A percentile compares a stretch with the other conserved stretches of the same genome.
These are phyloP conservation scores for Fragilariopsis cylindrus DNA, from an alignment of 108 stramenopile genomes.

Conservation along the genomic window DNA sequence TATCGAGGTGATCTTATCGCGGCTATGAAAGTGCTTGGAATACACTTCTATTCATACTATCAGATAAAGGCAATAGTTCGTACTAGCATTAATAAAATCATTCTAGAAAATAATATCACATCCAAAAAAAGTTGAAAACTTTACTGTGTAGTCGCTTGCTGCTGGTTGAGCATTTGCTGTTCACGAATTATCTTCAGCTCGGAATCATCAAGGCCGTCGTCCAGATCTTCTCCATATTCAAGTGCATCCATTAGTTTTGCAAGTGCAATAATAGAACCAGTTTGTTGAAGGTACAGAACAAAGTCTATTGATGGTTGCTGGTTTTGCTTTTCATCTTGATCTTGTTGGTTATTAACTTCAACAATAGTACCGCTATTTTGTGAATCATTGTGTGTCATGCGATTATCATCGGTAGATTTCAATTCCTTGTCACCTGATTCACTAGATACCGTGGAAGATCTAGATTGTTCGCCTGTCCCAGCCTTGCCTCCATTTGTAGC, in stretches of 20 bases:
- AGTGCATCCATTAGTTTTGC: constrained; percentile 87
- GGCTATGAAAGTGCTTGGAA: not conserved
- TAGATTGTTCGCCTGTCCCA: constrained; percentile 16
- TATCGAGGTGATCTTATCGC: constrained; percentile 2
- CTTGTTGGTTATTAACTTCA: constrained; percentile 52
- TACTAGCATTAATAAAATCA: not conserved
- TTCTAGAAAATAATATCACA: not conserved
- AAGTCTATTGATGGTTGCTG: constrained; percentile 78
- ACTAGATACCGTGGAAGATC: constrained; percentile 22
- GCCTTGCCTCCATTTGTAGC: constrained; percentile 3
- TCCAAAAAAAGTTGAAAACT: not conserved
- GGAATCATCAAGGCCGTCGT: constrained; percentile 47
- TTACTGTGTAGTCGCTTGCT: constrained; percentile 31
- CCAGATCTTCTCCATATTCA: constrained; percentile 65
- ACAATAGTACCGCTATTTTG: constrained; percentile 22
- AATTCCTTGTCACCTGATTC: constrained; percentile 29
- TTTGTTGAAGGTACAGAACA: constrained; percentile 79
- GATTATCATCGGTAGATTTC: constrained; percentile 8
- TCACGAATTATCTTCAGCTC: constrained; percentile 44
- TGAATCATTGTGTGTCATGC: constrained; percentile 26
- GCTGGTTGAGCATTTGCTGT: constrained; percentile 33
- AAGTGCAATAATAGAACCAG: constrained; percentile 82
- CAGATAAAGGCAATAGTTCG: not conserved
- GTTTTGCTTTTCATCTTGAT: constrained; percentile 47
- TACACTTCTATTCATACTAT: too few species aligned